Evolutionary conservation across 345 rosid genomes (phyloP).

Genomic region (Salix caprea): DNA sequence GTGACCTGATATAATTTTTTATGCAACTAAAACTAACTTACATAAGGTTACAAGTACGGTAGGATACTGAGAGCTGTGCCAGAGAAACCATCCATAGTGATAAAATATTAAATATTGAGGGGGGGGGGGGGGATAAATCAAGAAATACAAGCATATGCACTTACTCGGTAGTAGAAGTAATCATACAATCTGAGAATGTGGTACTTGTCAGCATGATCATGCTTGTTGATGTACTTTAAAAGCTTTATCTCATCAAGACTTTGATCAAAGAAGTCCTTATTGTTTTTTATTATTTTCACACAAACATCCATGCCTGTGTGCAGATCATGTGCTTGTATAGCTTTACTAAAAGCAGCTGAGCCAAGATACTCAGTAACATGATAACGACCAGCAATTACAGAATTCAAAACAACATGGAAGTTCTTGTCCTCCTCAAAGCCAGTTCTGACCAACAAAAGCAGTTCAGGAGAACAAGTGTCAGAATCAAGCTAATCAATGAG

Average conservation of each 20-base stretch:
- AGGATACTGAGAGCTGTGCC: neutral
- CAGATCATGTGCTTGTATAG: constrained; percentile 98
- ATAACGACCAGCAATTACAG: constrained; percentile 93
- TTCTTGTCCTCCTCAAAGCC: constrained; percentile 99
- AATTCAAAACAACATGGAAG: constrained; percentile 89
- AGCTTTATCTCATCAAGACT: constrained; percentile 99
- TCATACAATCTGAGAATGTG: constrained; percentile 96
- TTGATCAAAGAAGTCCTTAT: constrained; percentile 99
- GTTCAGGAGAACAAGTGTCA: constrained; percentile 14
- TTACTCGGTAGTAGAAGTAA: constrained; percentile 93
- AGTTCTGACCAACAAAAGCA: constrained; percentile 56
- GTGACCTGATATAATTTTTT: neutral
- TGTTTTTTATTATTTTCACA: constrained; percentile 94
- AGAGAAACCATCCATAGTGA: neutral
- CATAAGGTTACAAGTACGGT: neutral
- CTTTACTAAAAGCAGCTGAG: constrained; percentile 98
- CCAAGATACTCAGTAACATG: constrained; percentile 99
- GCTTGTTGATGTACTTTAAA: constrained; percentile 95
- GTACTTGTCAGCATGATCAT: constrained; percentile 94
- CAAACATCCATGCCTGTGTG: constrained; percentile 99
- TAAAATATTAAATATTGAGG: neutral
- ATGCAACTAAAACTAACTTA: neutral
- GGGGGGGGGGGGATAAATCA: neutral
- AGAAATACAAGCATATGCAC: constrained; percentile 22
- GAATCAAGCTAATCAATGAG: constrained; percentile 9